Base-by-base conservation (phyloP, 1,284 basidiomycete species). In the Rhizoctonia solani region DNA sequence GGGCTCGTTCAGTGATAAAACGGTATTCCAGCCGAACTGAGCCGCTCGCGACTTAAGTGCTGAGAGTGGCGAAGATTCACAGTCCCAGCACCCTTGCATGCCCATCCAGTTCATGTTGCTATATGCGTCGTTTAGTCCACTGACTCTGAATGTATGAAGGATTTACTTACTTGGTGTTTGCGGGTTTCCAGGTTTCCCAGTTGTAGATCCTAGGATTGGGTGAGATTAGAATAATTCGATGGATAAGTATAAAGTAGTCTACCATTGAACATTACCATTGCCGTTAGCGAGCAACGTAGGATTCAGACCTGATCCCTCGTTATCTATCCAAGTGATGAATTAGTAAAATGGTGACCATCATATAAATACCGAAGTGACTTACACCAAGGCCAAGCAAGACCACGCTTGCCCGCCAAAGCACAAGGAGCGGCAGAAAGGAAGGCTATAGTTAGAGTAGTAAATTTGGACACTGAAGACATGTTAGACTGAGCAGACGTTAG, bases 361-460 rank as follows among this genome's bases (percentile, higher is more conserved):
- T 9, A 25, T 8, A 11, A 21, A 59, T 9, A 39, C 9, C 37
- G 9, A 8, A 8, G 8, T 16, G 8, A 34, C 61, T 65, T 34
- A 65, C 61, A 65, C 61, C 61, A 65, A 3, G 61, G 61, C 61
- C 61, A 65, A 6, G 61, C 61, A 11, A 65, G 6, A 6, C 61
- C 61, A 21, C 61, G 34, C 37, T 65, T 65, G 16, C 61, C 50
- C 1, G 50, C 61, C 1, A 19, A 16, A 13, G 32, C 50, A n/a
- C n/a, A n/a, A n/a, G n/a, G n/a, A n/a, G n/a, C n/a, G n/a, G n/a
- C n/a, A n/a, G n/a, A n/a, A n/a, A n/a, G n/a, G n/a, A n/a, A n/a
- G n/a, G n/a, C n/a, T n/a, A n/a, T n/a, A n/a, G n/a, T n/a, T n/a
- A n/a, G n/a, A n/a, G n/a, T n/a, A n/a, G n/a, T n/a, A n/a, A n/a